phyloP scores from a whole-genome alignment of 768 basidiomycete species.

The Calocybe indica region DNA sequence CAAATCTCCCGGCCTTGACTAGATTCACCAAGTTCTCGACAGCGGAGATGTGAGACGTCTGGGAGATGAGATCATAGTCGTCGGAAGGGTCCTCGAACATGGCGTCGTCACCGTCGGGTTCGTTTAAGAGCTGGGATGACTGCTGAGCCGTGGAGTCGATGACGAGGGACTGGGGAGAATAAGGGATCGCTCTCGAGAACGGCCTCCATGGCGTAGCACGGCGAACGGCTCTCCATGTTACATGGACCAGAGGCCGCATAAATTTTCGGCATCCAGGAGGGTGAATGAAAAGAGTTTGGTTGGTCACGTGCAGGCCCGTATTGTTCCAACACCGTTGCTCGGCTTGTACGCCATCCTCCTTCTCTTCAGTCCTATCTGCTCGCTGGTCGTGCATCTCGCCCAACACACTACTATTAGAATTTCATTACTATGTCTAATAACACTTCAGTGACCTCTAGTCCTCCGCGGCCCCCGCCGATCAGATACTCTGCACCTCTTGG shows the following conservation, averaged over 20 bases:
- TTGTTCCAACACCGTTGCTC: no score
- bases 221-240: no score
- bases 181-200: no score
- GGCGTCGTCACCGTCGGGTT: neutral
- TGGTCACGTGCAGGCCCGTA: no score
- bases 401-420: slow-evolving; percentile 24
- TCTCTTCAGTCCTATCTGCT: slow-evolving; percentile 18
- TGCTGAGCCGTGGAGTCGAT: no score
- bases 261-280: no score
- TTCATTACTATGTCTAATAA: slow-evolving; percentile 23
- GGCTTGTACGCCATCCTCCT: no score
- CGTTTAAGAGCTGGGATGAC: no score
- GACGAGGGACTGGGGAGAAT: no score
- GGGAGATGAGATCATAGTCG: neutral
- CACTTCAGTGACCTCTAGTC: slow-evolving; percentile 41
- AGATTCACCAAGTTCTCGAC: slow-evolving; percentile 14
- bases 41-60: neutral
- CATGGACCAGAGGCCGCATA: no score
- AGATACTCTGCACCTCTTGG: slow-evolving; percentile 65
- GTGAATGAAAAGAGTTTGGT: no score
- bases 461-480: slow-evolving; percentile 67
- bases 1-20: slow-evolving; percentile 20
- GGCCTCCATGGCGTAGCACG: no score
- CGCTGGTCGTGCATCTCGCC: slow-evolving; percentile 39
- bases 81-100: neutral